Evolutionary conservation across 352 stramenopile genomes (phyloP), one percentile per base, ranked within the genome.

Genomic region (Globisporangium polare): DNA sequence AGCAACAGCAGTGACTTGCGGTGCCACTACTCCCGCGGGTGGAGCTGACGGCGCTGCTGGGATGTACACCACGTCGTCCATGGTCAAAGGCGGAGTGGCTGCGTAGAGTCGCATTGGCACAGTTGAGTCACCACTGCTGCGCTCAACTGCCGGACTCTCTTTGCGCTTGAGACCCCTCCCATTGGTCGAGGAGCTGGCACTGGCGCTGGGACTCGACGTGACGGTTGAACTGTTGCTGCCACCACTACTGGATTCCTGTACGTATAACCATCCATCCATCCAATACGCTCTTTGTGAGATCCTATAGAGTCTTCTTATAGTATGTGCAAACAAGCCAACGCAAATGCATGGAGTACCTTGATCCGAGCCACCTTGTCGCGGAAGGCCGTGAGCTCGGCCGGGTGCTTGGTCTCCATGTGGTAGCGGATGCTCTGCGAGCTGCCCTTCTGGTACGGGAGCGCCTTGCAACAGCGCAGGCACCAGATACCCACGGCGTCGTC

Each of bases 351-450:
- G 22, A 27, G 5, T 55, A 57, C 58, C 35, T 58, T 58, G 47
- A 47, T n/a, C 35, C 41, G 42, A 4, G 57, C 31, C 13, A 45
- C 6, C 9, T 51, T 35, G 42, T 41, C 46, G 35, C 60, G 67
- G 53, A 67, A 78, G 1, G 62, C 58, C 18, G 61, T 50, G 18
- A 83, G 58, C 42, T 78, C 74, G n/a, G 27, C 43, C 24, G 65
- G 53, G 63, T 83, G 74, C 62, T 80, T 80, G 64, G 74, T 83
- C 66, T 83, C 74, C 74, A 83, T 83, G 69, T 83, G 74, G 49
- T 83, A 83, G 4, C 74, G 74, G 58, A 83, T 83, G 68, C 74
- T 83, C 62, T 83, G 74, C 42, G 67, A 77, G 58, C 69, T 80
- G 49, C 74, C 74, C 47, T 80, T 83, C 39, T 80, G 74, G 47